Evolutionary conservation across 352 stramenopile species (phyloP), one percentile per base, ranked within the genome.

Genomic region (Blastocystis sp.): DNA sequence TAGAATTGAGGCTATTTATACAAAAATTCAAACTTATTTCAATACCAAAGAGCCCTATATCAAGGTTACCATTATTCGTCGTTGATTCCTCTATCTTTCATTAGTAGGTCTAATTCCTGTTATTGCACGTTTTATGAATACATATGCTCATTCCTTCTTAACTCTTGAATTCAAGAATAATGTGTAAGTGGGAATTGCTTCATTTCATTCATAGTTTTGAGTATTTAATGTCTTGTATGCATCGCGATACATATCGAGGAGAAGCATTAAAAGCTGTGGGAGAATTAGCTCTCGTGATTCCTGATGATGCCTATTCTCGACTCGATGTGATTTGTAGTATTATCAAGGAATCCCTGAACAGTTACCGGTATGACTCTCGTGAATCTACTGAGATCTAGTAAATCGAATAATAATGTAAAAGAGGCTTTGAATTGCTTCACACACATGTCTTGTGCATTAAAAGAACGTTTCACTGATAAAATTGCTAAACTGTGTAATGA

Each of bases 251-350:
- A 0, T 93, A 96, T 76, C 93, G 94, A 1, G 92, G 93, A 17
- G 93, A 95, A 57, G 93, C 93, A 0, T 95, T 96, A 58, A 77
- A 95, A 51, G 91, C 94, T 0, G 90, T 96, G 40, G 94, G 94
- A 0, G 90, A 93, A 60, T 62, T 96, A 1, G 91, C 93, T 0
- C 87, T 95, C 53, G 93, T 93, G 0, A 92, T 96, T 24, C 92
- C 92, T 0, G 92, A 94, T 11, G 92, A 94, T 27, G 91, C 95
- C 30, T 44, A 95, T 0, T 92, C 92, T 0, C 93, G 95, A 70
- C 76, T 96, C 22, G 92, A 93, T 9, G 89, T 91, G 22, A 95
- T 95, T 84, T 91, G 95, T 2, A 92, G 92, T 68, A 84, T 95
- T 0, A 92, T 96, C n/a, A 94, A 94, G 69, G 89, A 91, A 19